Evolutionary conservation across 441 rosid genomes (phyloP).

Genomic region (Eutrema salsugineum): DNA sequence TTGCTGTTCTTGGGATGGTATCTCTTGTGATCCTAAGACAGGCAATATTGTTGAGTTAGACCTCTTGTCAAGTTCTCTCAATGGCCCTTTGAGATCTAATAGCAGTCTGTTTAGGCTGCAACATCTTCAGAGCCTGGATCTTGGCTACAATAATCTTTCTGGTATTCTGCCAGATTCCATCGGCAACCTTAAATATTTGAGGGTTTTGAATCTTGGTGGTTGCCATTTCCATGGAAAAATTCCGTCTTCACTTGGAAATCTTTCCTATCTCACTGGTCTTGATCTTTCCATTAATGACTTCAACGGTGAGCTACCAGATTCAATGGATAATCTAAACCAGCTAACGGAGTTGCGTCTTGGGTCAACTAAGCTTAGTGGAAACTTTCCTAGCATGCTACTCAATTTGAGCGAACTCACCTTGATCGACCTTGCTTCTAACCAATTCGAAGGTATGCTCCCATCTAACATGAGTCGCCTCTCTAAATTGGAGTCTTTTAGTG

Average conservation of each 20-base stretch:
- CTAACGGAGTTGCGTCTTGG: background rate
- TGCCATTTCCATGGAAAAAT: background rate
- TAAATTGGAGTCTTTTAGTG: background rate
- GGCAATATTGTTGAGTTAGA: conserved; percentile 17
- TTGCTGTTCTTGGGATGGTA: conserved; percentile 18
- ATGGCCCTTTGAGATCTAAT: background rate
- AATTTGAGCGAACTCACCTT: background rate
- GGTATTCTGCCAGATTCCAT: conserved; percentile 6
- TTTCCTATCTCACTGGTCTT: background rate
- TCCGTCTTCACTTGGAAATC: conserved; percentile 13
- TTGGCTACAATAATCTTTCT: background rate
- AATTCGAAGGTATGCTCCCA: conserved; percentile 12
- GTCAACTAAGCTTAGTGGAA: background rate
- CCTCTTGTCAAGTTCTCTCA: conserved; percentile 6
- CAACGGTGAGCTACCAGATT: conserved; percentile 5
- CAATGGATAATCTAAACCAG: background rate
- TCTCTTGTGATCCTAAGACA: background rate
- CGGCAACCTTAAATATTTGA: conserved; percentile 1
- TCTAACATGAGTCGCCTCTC: conserved; percentile 15
- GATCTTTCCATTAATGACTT: background rate
- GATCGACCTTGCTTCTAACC: background rate
- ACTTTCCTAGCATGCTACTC: background rate
- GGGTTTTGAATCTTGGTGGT: background rate
- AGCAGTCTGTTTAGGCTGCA: conserved; percentile 29
- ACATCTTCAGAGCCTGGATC: conserved; percentile 25